Percentiles rank a stretch among this genome's conserved stretches.
phyloP scores from a whole-genome alignment of 768 basidiomycete genomes.

The Hypholoma sublateritium region DNA sequence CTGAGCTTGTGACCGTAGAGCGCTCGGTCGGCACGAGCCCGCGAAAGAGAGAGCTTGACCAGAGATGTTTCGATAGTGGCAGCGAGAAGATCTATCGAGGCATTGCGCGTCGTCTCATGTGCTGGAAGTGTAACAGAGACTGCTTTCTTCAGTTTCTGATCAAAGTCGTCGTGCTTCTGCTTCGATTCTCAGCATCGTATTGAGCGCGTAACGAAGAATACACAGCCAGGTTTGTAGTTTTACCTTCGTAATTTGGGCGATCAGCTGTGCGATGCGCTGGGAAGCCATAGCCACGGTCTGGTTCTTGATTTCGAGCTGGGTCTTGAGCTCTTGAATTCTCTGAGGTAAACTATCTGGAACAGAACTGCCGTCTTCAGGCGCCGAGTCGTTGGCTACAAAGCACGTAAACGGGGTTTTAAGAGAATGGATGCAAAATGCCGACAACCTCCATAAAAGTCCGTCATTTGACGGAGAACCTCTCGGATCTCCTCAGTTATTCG shows the following conservation, averaged over 20 bases:
- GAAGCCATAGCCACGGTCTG: not conserved
- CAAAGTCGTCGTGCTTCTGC: conserved; percentile 13
- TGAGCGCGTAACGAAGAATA: not conserved
- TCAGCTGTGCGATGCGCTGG: not conserved
- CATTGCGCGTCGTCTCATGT: conserved; percentile 28
- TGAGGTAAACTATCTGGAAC: not conserved
- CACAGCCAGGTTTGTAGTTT: not conserved
- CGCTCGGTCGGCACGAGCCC: conserved; percentile 34
- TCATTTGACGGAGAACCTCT: conserved; percentile 14
- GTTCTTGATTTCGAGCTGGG: not conserved
- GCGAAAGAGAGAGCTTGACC: conserved; percentile 47
- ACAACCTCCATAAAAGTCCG: conserved; percentile 18
- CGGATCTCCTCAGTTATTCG: conserved; percentile 21
- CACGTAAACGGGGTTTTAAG: not conserved
- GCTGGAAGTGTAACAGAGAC: conserved; percentile 16
- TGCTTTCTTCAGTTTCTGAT: conserved; percentile 12
- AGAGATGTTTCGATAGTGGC: conserved; percentile 47
- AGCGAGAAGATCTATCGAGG: conserved; percentile 39
- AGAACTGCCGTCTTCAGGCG: not conserved
- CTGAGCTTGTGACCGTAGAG: conserved; percentile 37
- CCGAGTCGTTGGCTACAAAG: not conserved
- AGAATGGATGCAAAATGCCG: conserved; percentile 14
- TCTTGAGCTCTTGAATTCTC: not conserved
- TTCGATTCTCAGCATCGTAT: too few species aligned
- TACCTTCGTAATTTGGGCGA: not conserved